Percentiles rank a stretch among this genome's conserved stretches.
These are phyloP conservation scores for Curvularia lunata DNA, from an alignment of 2,329 filamentous ascomycete genomes.

Conservation along the genomic window DNA sequence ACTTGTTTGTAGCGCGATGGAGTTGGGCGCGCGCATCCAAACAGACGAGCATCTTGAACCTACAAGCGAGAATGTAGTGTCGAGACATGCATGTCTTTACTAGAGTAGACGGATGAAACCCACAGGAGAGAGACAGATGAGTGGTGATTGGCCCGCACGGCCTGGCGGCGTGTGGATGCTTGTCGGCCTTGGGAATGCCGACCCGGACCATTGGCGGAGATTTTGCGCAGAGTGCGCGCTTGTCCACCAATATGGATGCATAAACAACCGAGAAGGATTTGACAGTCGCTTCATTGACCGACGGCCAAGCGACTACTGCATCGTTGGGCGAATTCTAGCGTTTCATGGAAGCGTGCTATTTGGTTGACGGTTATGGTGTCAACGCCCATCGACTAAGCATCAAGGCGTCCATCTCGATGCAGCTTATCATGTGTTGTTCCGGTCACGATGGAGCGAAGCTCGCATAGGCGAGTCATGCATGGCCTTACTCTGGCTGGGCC, in stretches of 20 bases:
- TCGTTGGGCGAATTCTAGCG: constrained; percentile 10
- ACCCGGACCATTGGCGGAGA: constrained; percentile 29
- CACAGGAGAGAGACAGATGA: background rate
- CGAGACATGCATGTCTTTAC: background rate
- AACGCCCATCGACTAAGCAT: constrained; percentile 5
- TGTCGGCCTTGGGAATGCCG: constrained; percentile 5
- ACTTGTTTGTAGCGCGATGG: background rate
- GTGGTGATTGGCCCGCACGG: constrained; percentile 1
- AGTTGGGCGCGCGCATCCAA: constrained; percentile 2
- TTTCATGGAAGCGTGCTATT: constrained; percentile 9
- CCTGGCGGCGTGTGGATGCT: background rate
- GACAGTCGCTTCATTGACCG: constrained; percentile 6
- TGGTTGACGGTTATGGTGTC: constrained; percentile 13
- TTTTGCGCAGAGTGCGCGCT: constrained; percentile 25
- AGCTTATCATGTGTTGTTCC: constrained; percentile 14
- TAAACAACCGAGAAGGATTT: constrained; percentile 22
- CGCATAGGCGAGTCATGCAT: constrained; percentile 15
- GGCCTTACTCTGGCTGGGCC: constrained; percentile 14
- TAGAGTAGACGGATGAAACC: constrained; percentile 7
- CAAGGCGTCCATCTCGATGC: constrained; percentile 3
- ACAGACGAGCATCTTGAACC: background rate
- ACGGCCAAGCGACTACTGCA: constrained; percentile 19
- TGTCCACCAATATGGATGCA: constrained; percentile 23
- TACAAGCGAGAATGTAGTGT: background rate
- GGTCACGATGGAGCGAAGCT: constrained; percentile 27